phyloP scores from a whole-genome alignment of 2,329 filamentous ascomycete species.

The Fusarium sp. region DNA sequence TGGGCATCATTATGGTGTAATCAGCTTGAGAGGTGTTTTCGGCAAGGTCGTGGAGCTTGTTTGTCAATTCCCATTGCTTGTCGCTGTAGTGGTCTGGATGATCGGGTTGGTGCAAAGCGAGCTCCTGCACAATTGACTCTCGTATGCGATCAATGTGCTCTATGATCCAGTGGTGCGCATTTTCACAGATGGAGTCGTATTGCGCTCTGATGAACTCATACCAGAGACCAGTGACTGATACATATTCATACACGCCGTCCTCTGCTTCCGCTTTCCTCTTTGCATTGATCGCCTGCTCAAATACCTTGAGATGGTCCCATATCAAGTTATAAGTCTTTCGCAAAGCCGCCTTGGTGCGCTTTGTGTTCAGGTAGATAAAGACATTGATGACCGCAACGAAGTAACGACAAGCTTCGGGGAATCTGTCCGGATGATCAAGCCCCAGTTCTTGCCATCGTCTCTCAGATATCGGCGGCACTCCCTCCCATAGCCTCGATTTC shows the following conservation, averaged over 20 bases:
- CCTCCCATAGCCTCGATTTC: slow-evolving; percentile 45
- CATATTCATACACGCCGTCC: not conserved
- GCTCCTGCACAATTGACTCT: slow-evolving; percentile 13
- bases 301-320: slow-evolving; percentile 35
- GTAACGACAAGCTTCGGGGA: slow-evolving; percentile 39
- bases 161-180: slow-evolving; percentile 42
- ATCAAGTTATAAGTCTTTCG: slow-evolving; percentile 44
- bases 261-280: not conserved
- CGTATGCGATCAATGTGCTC: slow-evolving; percentile 36
- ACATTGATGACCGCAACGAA: slow-evolving; percentile 35
- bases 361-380: slow-evolving; percentile 43
- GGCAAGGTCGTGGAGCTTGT: slow-evolving; percentile 39
- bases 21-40: slow-evolving; percentile 39
- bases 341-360: slow-evolving; percentile 25
- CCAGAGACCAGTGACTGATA: slow-evolving; percentile 38
- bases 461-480: slow-evolving; percentile 42
- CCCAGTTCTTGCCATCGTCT: slow-evolving; percentile 39
- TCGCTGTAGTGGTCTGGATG: not conserved
- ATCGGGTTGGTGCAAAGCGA: slow-evolving; percentile 1
- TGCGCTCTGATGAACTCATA: slow-evolving; percentile 39
- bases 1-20: slow-evolving; percentile 40
- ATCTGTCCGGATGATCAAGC: slow-evolving; percentile 36
- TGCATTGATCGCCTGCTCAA: slow-evolving; percentile 41
- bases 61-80: slow-evolving; percentile 27
- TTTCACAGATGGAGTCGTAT: slow-evolving; percentile 31